phyloP scores from a whole-genome alignment of 1,284 basidiomycete genomes.

The Puccinia triticina region DNA sequence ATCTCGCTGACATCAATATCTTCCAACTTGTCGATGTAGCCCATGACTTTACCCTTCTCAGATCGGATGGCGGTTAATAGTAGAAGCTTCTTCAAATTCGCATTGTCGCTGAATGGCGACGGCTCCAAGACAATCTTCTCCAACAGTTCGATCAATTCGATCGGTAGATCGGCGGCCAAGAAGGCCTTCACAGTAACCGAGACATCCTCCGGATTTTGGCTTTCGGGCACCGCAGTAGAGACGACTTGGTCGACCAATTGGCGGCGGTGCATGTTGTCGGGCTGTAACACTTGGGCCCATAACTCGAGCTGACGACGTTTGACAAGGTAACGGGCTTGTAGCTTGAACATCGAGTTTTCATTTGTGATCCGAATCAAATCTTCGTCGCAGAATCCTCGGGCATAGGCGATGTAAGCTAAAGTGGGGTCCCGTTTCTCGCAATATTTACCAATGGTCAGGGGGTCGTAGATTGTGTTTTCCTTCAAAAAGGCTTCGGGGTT shows the following conservation, averaged over 20 bases:
- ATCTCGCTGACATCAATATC: slow-evolving; percentile 96
- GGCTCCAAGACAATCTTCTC: slow-evolving; percentile 99
- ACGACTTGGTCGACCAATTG: slow-evolving; percentile 94
- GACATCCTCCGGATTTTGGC: slow-evolving; percentile 97
- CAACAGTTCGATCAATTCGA: slow-evolving; percentile 93
- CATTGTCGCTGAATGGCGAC: slow-evolving; percentile 96
- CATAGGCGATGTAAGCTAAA: slow-evolving; percentile 98
- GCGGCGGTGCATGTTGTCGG: slow-evolving; percentile 89
- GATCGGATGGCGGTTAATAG: slow-evolving; percentile 95
- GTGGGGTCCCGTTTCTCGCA: slow-evolving; percentile 99
- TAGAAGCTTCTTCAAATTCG: slow-evolving; percentile 89
- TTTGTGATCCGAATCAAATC: slow-evolving; percentile 97
- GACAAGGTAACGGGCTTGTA: slow-evolving; percentile 96
- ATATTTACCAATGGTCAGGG: slow-evolving; percentile 95
- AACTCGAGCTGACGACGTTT: slow-evolving; percentile 93
- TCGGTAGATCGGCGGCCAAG: slow-evolving; percentile 92
- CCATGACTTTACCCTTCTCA: slow-evolving; percentile 97
- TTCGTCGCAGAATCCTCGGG: slow-evolving; percentile 98
- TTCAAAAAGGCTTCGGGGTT: slow-evolving; percentile 97
- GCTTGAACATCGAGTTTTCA: slow-evolving; percentile 99
- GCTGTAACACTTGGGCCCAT: slow-evolving; percentile 90
- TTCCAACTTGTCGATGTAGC: slow-evolving; percentile 95
- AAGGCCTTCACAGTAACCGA: slow-evolving; percentile 99
- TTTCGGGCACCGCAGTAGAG: slow-evolving; percentile 92
- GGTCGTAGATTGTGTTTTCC: slow-evolving; percentile 98